Base-by-base conservation (phyloP, 805 yeast genomes). In the Pichia californica region DNA sequence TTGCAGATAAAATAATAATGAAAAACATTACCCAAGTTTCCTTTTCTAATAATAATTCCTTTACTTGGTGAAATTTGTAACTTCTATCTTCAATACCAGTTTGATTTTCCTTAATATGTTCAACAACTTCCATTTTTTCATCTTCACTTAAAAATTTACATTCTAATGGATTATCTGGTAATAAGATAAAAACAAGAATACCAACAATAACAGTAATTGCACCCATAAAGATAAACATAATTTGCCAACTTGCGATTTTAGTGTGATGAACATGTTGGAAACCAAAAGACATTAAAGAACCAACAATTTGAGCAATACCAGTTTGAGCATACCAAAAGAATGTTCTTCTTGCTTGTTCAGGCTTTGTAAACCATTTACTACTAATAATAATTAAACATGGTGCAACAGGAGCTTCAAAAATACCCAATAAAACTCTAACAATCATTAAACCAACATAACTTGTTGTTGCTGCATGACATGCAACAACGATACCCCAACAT, bases 391-490 rank as follows among this genome's bases (percentile, higher is more conserved):
- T 40, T 14, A 46, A 38, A 26, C 50, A 48, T 3, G 43, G 38
- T 7, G 52, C 46, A 23, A 51, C 50, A 11, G 50, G 41, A 25
- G 52, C 47, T 49, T 63, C 68, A 46, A 52, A 50, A 3, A 62
- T 26, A 66, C 81, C 81, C 19, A 74, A 54, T 49, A 71, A 66
- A 51, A 73, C 69, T 30, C 73, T 48, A 23, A 71, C 47, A 4
- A 64, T 71, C 40, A 66, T 58, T 2, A 76, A 64, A 26, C 79
- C 79, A 14, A 64, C 63, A 49, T 66, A 69, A 45, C 64, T 69
- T 40, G 45, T 49, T 16, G 73, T 74, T 0, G 71, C 62, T 52
- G 74, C 71, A 31, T 67, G 71, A 23, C 70, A 57, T n/a, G 65
- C 49, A 5, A 58, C 63, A 30, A 63, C 41, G 2, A 59, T 41